Percentiles rank a stretch among this genome's conserved stretches.
phyloP scores from a whole-genome alignment of 768 basidiomycete species.

The Punctularia strigosozonata region DNA sequence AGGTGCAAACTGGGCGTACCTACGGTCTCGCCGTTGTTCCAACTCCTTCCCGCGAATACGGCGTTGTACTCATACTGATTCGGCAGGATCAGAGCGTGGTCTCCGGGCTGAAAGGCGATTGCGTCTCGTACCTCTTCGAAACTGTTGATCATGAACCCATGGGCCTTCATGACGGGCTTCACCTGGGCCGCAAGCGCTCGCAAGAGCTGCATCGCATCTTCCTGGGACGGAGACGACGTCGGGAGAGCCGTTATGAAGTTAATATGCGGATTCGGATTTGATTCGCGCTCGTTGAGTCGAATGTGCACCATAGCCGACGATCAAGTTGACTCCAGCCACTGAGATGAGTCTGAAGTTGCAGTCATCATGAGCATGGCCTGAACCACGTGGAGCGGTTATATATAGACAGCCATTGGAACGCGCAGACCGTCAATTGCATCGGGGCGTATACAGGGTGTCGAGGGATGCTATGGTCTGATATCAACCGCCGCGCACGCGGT shows the following conservation, averaged over 20 bases:
- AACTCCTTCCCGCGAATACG: constrained; percentile 77
- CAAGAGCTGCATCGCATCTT: constrained; percentile 60
- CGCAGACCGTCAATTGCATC: too few species aligned
- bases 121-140: constrained; percentile 59
- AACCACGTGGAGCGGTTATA: not conserved
- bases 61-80: constrained; percentile 63
- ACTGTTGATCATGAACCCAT: constrained; percentile 67
- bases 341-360: too few species aligned
- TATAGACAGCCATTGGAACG: too few species aligned
- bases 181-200: constrained; percentile 78
- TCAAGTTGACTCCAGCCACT: not conserved
- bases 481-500: too few species aligned
- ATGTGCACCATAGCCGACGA: constrained; percentile 51
- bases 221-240: constrained; percentile 30
- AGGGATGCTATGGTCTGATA: too few species aligned
- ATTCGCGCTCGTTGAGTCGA: constrained; percentile 54
- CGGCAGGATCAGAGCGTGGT: not conserved
- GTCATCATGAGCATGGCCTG: not conserved
- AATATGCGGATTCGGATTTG: constrained; percentile 65
- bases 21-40: constrained; percentile 74
- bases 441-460: too few species aligned
- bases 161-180: constrained; percentile 69
- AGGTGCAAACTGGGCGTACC: constrained; percentile 27
- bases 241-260: constrained; percentile 65
- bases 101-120: not conserved